Percentiles rank a stretch among this genome's conserved stretches.
These are phyloP conservation scores for Aphanomyces cochlioides DNA, from an alignment of 352 stramenopile species.

Conservation along the genomic window DNA sequence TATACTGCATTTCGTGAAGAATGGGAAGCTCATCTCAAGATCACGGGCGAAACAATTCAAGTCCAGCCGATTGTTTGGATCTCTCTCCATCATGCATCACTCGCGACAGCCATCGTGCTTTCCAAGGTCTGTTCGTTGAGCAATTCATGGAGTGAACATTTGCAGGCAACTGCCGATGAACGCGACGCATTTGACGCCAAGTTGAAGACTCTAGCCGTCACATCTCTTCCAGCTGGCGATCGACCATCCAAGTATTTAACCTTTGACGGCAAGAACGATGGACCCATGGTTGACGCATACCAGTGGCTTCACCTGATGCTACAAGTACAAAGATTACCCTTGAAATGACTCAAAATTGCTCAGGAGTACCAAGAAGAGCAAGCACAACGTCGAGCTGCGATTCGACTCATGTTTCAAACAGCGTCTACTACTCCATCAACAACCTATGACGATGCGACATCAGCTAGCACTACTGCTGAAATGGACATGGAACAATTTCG, in stretches of 20 bases:
- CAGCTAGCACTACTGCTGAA: conserved; percentile 33
- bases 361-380: conserved; percentile 91
- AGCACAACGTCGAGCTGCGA: conserved; percentile 79
- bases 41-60: conserved; percentile 27
- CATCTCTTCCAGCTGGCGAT: conserved; percentile 58
- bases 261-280: neutral
- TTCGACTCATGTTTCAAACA: conserved; percentile 92
- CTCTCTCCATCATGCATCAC: conserved; percentile 63
- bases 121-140: conserved; percentile 36
- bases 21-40: conserved; percentile 38
- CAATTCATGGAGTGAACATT: neutral
- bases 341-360: conserved; percentile 24
- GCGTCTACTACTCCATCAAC: conserved; percentile 39
- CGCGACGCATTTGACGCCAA: conserved; percentile 56
- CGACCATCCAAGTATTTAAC: conserved; percentile 46
- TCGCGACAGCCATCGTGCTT: conserved; percentile 69
- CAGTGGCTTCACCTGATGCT: conserved; percentile 85
- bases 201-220: conserved; percentile 59
- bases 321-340: conserved; percentile 33
- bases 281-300: conserved; percentile 65
- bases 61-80: conserved; percentile 81
- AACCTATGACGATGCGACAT: conserved; percentile 20
- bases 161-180: conserved; percentile 52
- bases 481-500: conserved; percentile 92
- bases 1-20: conserved; percentile 54